A percentile compares a stretch with the other conserved stretches of the same genome.
Evolutionary conservation across 768 basidiomycete genomes (phyloP).

Genomic region (Saitozyma sp.): DNA sequence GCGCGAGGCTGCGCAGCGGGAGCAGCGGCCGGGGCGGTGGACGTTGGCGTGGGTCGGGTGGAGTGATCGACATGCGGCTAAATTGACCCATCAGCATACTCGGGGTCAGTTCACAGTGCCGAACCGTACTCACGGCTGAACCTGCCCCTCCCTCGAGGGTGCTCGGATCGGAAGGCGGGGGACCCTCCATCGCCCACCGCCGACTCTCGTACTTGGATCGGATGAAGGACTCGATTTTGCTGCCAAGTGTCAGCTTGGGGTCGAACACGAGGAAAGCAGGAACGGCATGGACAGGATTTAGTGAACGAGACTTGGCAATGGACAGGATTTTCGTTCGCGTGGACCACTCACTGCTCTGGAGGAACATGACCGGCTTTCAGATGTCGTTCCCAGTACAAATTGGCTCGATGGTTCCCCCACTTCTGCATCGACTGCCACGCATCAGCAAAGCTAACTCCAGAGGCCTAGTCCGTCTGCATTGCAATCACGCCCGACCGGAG

Average conservation of each 20-base stretch:
- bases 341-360: slow-evolving; percentile 79
- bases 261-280: too few species aligned
- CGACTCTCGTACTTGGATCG: slow-evolving; percentile 93
- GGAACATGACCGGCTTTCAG: slow-evolving; percentile 86
- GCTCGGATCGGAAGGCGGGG: slow-evolving; percentile 77
- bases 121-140: not conserved
- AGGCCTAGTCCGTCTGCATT: too few species aligned
- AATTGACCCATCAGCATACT: slow-evolving; percentile 4
- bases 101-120: not conserved
- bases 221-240: slow-evolving; percentile 97
- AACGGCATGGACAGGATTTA: too few species aligned
- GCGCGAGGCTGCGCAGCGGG: slow-evolving; percentile 29
- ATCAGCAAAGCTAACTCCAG: too few species aligned
- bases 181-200: slow-evolving; percentile 91
- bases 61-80: not conserved
- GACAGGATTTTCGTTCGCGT: too few species aligned
- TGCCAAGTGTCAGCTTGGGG: slow-evolving; percentile 48
- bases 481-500: too few species aligned
- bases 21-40: slow-evolving; percentile 30
- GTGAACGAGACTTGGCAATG: too few species aligned
- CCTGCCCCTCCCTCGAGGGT: slow-evolving; percentile 61
- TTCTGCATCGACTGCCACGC: slow-evolving; percentile 63
- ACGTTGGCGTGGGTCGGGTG: slow-evolving; percentile 27
- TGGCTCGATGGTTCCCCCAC: slow-evolving; percentile 92
- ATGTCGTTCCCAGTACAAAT: slow-evolving; percentile 96